Base-by-base conservation (phyloP, 2,329 filamentous ascomycete species). In the Cordyceps fumosorosea region DNA sequence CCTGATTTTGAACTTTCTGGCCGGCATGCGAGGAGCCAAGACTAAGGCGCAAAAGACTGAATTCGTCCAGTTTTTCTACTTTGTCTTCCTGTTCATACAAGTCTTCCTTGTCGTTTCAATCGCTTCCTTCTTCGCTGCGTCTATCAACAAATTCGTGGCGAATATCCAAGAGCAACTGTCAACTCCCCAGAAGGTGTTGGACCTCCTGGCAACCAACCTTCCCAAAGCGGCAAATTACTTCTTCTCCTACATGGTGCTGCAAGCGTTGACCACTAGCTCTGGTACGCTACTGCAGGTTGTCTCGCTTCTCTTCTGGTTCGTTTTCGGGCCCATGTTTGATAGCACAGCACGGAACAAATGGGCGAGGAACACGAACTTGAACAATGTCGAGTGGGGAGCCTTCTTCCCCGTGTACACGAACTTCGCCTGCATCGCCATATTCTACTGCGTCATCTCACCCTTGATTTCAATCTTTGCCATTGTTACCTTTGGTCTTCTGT, bases 401-500 rank as follows among this genome's bases (percentile, higher is more conserved):
- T 93, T 96, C 78, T 99, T 98, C 74, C 95, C 95, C 0, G 88
- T 96, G 0, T 99, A 98, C 74, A 97, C 95, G 61, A 97, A 96
- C 71, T 90, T 99, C 68, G 95, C 93, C 50, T 96, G 91, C 66
- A 98, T 99, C 67, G 92, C 86, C 1, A 74, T 96, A 48, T 88
- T 98, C 45, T 99, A 98, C 75, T 90, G 87, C 45, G 84, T 98
- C 62, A 88, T 98, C 48, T 87, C 95, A 0, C 95, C 95, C 0
- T 79, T 99, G 14, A 97, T 99, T 71, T 85, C 95, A 55, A 78
- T 98, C 24, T 98, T 99, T 78, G 93, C 95, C 68, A 86, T 96
- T 69, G 86, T 98, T 72, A 97, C 93, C 0, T 98, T 98, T 73
- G 83, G 84, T 53, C 80, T 99, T 0, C 88, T 98, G 66, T 99